phyloP scores from a whole-genome alignment of 2,329 filamentous ascomycete species.

The Neofusicoccum kwambonambiense region DNA sequence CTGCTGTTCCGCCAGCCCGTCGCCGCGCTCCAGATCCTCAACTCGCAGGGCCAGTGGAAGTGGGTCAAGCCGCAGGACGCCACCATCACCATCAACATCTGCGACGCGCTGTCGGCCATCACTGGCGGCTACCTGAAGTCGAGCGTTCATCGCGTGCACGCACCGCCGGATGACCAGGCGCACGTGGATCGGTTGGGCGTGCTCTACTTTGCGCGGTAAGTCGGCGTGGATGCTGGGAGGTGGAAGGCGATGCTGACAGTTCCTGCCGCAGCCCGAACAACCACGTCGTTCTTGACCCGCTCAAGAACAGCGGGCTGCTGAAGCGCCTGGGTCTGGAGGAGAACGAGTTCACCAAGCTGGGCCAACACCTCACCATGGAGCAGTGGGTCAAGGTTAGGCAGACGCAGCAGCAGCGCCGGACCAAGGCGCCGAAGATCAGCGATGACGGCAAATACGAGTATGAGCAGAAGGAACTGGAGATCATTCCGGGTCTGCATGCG shows the following conservation, averaged over 20 bases:
- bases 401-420: conserved; percentile 40
- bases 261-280: conserved; percentile 34
- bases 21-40: conserved; percentile 55
- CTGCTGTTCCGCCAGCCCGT: conserved; percentile 60
- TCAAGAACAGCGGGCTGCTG: conserved; percentile 39
- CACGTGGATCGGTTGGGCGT: conserved; percentile 51
- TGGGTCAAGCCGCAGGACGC: conserved; percentile 42
- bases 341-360: conserved; percentile 29
- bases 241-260: background rate
- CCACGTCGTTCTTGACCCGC: conserved; percentile 37
- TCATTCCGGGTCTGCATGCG: conserved; percentile 32
- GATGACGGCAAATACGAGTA: conserved; percentile 39
- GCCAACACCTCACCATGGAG: conserved; percentile 45
- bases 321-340: conserved; percentile 32
- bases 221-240: conserved; percentile 3
- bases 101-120: conserved; percentile 41
- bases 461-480: conserved; percentile 33
- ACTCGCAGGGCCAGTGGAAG: conserved; percentile 39
- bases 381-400: conserved; percentile 45
- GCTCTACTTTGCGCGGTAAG: conserved; percentile 52
- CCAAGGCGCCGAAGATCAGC: conserved; percentile 36
- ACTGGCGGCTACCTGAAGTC: conserved; percentile 48
- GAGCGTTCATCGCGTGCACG: conserved; percentile 51
- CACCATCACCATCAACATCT: conserved; percentile 43
- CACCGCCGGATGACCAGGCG: conserved; percentile 50